Conservation (phyloP, 345 rosid genomes). For the Diplotaxis tenuifolia region DNA sequence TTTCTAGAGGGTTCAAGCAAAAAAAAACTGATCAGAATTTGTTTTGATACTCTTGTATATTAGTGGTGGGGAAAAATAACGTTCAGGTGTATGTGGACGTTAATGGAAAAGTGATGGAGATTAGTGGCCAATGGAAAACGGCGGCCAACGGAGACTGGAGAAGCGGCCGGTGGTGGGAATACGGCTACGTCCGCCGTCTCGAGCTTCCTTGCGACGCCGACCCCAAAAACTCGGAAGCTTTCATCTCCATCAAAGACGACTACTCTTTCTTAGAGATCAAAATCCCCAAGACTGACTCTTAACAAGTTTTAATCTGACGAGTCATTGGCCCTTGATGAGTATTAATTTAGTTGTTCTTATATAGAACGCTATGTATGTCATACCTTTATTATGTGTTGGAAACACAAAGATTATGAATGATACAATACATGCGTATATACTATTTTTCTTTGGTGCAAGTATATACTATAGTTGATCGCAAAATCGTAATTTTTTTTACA, state of each 20-base stretch:
- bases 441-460: too few relatives aligned
- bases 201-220: conserved; percentile 85
- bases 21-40: conserved; percentile 13
- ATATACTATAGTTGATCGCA: not conserved
- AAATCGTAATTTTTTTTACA: too few relatives aligned
- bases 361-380: conserved; percentile 2
- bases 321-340: not conserved
- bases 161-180: conserved; percentile 79
- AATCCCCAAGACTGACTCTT: conserved; percentile 49
- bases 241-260: conserved; percentile 39
- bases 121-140: conserved; percentile 62
- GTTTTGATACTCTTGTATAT: conserved; percentile 8
- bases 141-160: conserved; percentile 65
- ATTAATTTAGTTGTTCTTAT: not conserved
- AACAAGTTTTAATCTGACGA: conserved; percentile 21
- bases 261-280: conserved; percentile 51
- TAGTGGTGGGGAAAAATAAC: conserved; percentile 42
- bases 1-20: not conserved
- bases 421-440: not conserved
- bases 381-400: conserved; percentile 3
- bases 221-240: conserved; percentile 50
- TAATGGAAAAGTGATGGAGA: conserved; percentile 69
- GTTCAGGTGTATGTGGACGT: conserved; percentile 47
- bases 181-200: conserved; percentile 74
- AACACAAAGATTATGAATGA: conserved; percentile 4